Conservation (phyloP, 352 stramenopile genomes). For the Pythium diclinum region DNA sequence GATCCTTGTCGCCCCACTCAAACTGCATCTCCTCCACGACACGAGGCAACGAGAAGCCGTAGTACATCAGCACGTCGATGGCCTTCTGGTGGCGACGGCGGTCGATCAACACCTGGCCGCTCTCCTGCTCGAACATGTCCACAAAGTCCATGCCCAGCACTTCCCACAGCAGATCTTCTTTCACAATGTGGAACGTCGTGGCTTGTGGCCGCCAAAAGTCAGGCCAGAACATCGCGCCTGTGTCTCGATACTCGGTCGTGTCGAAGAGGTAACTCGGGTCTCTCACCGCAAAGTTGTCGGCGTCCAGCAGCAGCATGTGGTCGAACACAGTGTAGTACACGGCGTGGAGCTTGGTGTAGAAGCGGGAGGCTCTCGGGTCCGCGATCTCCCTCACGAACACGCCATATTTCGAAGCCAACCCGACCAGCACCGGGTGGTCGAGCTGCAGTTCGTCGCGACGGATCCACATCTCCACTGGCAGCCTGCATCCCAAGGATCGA, state of each 20-base stretch:
- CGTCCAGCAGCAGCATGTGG: constrained; percentile 68
- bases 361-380: constrained; percentile 46
- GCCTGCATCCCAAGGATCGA: constrained; percentile 33
- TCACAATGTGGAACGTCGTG: constrained; percentile 78
- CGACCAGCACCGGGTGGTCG: constrained; percentile 40
- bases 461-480: constrained; percentile 77
- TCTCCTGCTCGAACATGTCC: constrained; percentile 71
- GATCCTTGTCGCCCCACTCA: constrained; percentile 28
- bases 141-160: constrained; percentile 47
- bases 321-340: constrained; percentile 77
- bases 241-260: constrained; percentile 37
- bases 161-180: constrained; percentile 56
- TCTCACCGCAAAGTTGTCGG: constrained; percentile 66
- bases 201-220: constrained; percentile 68
- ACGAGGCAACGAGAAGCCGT: constrained; percentile 21
- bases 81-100: constrained; percentile 35
- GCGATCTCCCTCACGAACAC: constrained; percentile 57
- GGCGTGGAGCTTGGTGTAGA: constrained; percentile 73
- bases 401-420: constrained; percentile 35
- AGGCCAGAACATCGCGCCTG: constrained; percentile 73
- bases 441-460: constrained; percentile 40
- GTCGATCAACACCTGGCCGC: constrained; percentile 64
- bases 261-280: constrained; percentile 76
- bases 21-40: constrained; percentile 26
- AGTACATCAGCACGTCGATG: constrained; percentile 61